Base-by-base conservation (phyloP, 371 early-diverging fungal species). In the Funneliformis caledonium region DNA sequence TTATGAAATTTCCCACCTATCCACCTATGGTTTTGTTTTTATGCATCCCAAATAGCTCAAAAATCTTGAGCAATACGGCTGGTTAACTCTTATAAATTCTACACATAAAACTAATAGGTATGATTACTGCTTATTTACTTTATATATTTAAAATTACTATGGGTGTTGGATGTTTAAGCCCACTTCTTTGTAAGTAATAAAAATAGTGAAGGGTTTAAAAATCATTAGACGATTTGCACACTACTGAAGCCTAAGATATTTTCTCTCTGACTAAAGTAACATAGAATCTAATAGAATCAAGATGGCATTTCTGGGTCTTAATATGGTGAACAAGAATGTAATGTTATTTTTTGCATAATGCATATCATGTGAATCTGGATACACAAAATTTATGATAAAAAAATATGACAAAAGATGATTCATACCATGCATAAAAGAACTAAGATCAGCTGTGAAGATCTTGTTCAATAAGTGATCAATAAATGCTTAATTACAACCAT, bases 391-490 rank as follows among this genome's bases (percentile, higher is more conserved):
- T 67, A 81, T 61, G 42, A 74, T 22, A 22, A 37, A n/a, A 47
- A 74, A 59, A 60, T 69, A 1, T 43, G 65, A 65, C 65, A 7
- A 31, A 65, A 26, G 1, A 65, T 26, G 26, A 26, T 26, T 26
- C 0, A 26, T 26, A 26, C 0, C 0, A 26, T 26, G 0, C 26
- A 26, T 26, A 80, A 80, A 56, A 82, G 67, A 68, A 82, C 76
- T 47, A 48, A 80, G 26, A 81, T 82, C 45, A 75, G 82, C 14
- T 82, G 68, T 43, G 52, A 81, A 37, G 14, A 14, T 59, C 16
- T 82, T 33, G 56, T 82, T 22, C 26, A 74, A 50, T n/a, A 70
- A 22, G 62, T 77, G 5, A 76, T 61, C 16, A 81, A 37, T 42
- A 50, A 72, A 31, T 81, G 82, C 33, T 7, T 67, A 5, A 7